Conservation (phyloP, 2,329 filamentous ascomycete genomes). For the Chalara sp. region DNA sequence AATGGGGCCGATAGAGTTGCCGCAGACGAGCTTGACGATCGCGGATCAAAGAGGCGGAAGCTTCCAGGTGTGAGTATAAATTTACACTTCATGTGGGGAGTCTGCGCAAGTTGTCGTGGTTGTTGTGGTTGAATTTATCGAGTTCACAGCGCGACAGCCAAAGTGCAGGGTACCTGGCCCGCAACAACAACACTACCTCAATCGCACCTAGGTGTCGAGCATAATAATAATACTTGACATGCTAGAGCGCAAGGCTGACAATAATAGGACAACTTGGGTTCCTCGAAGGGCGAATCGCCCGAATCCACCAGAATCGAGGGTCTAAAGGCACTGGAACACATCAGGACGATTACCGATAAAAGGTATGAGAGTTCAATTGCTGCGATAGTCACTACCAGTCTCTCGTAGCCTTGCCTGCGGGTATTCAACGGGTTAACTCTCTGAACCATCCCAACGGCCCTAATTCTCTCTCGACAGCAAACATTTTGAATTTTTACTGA, state of each 20-base stretch:
- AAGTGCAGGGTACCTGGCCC: no score
- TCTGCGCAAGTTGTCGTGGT: neutral
- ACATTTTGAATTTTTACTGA: constrained; percentile 7
- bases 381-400: no score
- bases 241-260: constrained; percentile 23
- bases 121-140: neutral
- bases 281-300: constrained; percentile 43
- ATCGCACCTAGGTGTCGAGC: no score
- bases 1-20: constrained; percentile 31
- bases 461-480: neutral
- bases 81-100: constrained; percentile 1
- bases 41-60: constrained; percentile 52
- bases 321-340: constrained; percentile 65
- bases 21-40: constrained; percentile 42
- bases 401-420: no score
- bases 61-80: constrained; percentile 44
- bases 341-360: constrained; percentile 74
- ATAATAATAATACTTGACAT: neutral
- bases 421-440: no score
- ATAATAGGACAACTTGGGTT: constrained; percentile 16
- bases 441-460: no score
- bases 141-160: no score
- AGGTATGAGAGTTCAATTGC: constrained; percentile 45
- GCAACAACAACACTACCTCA: no score
- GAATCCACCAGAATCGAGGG: constrained; percentile 68